Conservation (phyloP, 2,329 filamentous ascomycete genomes). For the Colletotrichum kahawae region DNA sequence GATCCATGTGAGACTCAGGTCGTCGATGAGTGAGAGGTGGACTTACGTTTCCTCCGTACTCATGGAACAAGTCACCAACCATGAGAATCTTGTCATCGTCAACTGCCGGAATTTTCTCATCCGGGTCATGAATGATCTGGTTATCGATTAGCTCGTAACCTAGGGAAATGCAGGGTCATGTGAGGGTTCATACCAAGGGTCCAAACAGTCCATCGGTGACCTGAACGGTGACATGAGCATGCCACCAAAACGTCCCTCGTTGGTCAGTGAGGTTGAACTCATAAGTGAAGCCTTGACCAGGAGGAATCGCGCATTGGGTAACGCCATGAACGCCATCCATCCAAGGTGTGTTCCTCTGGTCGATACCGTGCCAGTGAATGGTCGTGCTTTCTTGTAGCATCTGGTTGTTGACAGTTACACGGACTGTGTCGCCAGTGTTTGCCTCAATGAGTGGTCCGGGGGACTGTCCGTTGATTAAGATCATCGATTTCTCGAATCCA, state of each 20-base stretch:
- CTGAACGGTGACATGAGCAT: slow-evolving; percentile 49
- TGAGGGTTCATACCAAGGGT: slow-evolving; percentile 6
- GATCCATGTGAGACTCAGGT: slow-evolving; percentile 25
- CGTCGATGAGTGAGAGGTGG: background rate
- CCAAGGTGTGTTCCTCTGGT: slow-evolving; percentile 65
- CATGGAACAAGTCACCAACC: slow-evolving; percentile 44
- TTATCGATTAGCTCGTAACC: background rate
- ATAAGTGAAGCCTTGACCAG: slow-evolving; percentile 58
- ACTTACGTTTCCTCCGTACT: slow-evolving; percentile 36
- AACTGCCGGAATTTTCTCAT: slow-evolving; percentile 30
- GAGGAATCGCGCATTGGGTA: slow-evolving; percentile 64
- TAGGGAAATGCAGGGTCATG: background rate
- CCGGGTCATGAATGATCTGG: slow-evolving; percentile 40
- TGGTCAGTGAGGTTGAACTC: slow-evolving; percentile 64
- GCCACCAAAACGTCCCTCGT: slow-evolving; percentile 68
- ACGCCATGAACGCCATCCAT: slow-evolving; percentile 71
- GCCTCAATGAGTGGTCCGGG: slow-evolving; percentile 68
- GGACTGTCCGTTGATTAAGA: slow-evolving; percentile 69
- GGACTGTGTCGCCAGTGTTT: slow-evolving; percentile 46
- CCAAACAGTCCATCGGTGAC: slow-evolving; percentile 22
- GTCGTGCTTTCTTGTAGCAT: slow-evolving; percentile 48
- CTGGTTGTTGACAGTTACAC: slow-evolving; percentile 44
- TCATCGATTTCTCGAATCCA: slow-evolving; percentile 55
- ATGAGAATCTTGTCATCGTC: slow-evolving; percentile 43
- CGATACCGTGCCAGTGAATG: slow-evolving; percentile 74